Percentiles rank a stretch among this genome's conserved stretches.
Evolutionary conservation across 2,329 filamentous ascomycete species (phyloP).

Genomic region (Escovopsis sp.): DNA sequence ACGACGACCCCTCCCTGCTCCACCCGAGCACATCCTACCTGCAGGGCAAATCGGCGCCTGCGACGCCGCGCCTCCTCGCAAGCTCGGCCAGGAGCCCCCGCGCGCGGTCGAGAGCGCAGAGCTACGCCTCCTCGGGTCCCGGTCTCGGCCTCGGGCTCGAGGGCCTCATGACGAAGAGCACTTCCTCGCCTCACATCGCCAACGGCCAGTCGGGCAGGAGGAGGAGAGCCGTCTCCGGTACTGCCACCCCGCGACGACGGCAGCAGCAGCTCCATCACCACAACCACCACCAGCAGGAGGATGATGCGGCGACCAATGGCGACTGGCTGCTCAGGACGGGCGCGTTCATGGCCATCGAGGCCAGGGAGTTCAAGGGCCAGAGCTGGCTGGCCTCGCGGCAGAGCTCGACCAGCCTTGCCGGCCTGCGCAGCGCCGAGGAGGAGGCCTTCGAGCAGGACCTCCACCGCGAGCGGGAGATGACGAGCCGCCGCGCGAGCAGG

Average conservation of each 20-base stretch:
- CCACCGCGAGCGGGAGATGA: conserved; percentile 32
- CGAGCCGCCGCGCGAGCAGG: conserved; percentile 31
- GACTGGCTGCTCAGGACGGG: conserved; percentile 54
- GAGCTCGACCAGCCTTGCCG: conserved; percentile 47
- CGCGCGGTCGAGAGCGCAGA: conserved; percentile 31
- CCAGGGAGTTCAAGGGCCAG: conserved; percentile 54
- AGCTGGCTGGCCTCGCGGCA: conserved; percentile 51
- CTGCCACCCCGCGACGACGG: conserved; percentile 21
- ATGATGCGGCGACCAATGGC: conserved; percentile 32
- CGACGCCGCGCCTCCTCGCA: conserved; percentile 48
- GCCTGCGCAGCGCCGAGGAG: conserved; percentile 35
- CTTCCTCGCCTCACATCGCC: conserved; percentile 44
- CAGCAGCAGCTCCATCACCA: conserved; percentile 1
- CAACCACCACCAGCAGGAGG: conserved; percentile 1
- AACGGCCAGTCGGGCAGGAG: conserved; percentile 6
- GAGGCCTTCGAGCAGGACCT: conserved; percentile 37
- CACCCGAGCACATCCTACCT: conserved; percentile 34
- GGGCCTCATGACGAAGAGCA: conserved; percentile 38
- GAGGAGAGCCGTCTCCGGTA: conserved; percentile 14
- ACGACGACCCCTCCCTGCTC: conserved; percentile 14
- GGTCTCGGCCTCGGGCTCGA: conserved; percentile 7
- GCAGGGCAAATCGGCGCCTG: conserved; percentile 46
- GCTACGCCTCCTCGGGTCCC: conserved; percentile 24
- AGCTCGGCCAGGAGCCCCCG: conserved; percentile 34
- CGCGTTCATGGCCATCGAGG: conserved; percentile 44